phyloP scores from a whole-genome alignment of 2,329 filamentous ascomycete genomes.

The Aspergillus costaricaensis region DNA sequence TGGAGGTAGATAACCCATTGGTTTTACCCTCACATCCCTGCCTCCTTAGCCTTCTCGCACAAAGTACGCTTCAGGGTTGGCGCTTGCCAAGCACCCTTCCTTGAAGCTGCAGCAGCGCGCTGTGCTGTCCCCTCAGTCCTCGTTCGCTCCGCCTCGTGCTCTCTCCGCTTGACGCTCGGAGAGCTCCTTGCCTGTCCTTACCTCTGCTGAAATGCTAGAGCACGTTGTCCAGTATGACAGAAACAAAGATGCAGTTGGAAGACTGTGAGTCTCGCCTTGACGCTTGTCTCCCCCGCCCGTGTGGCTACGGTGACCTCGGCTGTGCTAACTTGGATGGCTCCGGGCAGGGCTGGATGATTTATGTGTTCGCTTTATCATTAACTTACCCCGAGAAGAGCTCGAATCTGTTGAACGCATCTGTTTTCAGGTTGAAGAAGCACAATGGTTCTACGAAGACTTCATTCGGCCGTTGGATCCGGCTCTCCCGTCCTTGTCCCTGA shows the following conservation, averaged over 20 bases:
- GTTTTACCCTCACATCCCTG: neutral
- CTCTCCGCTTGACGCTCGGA: slow-evolving; percentile 20
- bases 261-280: slow-evolving; percentile 66
- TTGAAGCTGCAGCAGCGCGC: slow-evolving; percentile 29
- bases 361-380: slow-evolving; percentile 97
- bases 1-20: slow-evolving; percentile 8
- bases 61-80: slow-evolving; percentile 28
- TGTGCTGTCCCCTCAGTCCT: slow-evolving; percentile 22
- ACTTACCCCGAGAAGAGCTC: slow-evolving; percentile 88
- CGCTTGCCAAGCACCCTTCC: slow-evolving; percentile 29
- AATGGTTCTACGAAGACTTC: slow-evolving; percentile 99
- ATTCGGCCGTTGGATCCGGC: slow-evolving; percentile 84
- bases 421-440: slow-evolving; percentile 97
- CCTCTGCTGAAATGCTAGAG: slow-evolving; percentile 60
- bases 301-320: neutral
- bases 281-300: neutral
- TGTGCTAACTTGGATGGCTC: slow-evolving; percentile 26
- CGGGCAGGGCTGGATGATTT: slow-evolving; percentile 87
- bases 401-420: slow-evolving; percentile 90
- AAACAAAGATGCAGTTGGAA: slow-evolving; percentile 80
- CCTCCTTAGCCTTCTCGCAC: slow-evolving; percentile 1
- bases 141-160: slow-evolving; percentile 22
- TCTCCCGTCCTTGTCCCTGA: slow-evolving; percentile 81
- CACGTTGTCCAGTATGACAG: slow-evolving; percentile 66
- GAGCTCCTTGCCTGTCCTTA: slow-evolving; percentile 25